Conservation (phyloP, 345 rosid species). For the Brassica napus region Da-Ae NC_063452.1:63210001-63210500, state of each 20-base stretch:
- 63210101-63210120: slow-evolving; percentile 90
- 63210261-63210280: too few species aligned
- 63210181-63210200: slow-evolving; percentile 4
- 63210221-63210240: too few species aligned
- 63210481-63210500: slow-evolving; percentile 90
- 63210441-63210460: slow-evolving; percentile 84
- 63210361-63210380: slow-evolving; percentile 65
- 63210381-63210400: slow-evolving; percentile 71
- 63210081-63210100: slow-evolving; percentile 92
- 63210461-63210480: slow-evolving; percentile 72
- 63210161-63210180: slow-evolving; percentile 59
- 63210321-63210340: not conserved
- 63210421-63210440: slow-evolving; percentile 88
- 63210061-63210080: slow-evolving; percentile 82
- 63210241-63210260: too few species aligned
- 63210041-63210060: slow-evolving; percentile 92
- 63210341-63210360: slow-evolving; percentile 55
- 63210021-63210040: slow-evolving; percentile 70
- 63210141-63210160: slow-evolving; percentile 88
- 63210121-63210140: slow-evolving; percentile 99
- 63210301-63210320: not conserved
- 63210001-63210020: slow-evolving; percentile 50
- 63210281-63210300: too few species aligned
- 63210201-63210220: too few species aligned
- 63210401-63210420: slow-evolving; percentile 90